phyloP scores from a whole-genome alignment of 2,329 filamentous ascomycete genomes.

The Aspergillus thermomutatus region DNA sequence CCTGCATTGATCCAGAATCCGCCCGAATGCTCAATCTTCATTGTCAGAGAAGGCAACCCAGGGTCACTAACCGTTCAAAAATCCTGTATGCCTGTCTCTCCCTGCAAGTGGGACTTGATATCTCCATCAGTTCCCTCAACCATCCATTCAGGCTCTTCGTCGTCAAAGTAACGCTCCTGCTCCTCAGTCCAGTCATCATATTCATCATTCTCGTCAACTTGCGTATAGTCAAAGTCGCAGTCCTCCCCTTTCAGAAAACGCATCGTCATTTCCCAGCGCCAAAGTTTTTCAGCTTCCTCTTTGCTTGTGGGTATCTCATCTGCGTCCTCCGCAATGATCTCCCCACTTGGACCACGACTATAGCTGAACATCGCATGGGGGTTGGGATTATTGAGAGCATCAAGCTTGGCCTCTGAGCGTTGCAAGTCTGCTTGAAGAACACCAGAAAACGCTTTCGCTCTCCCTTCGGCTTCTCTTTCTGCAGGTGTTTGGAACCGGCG shows the following conservation, averaged over 20 bases:
- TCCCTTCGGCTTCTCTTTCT: constrained; percentile 71
- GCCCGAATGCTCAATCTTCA: not conserved
- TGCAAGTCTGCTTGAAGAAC: constrained; percentile 73
- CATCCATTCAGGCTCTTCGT: constrained; percentile 69
- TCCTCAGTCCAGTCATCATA: constrained; percentile 64
- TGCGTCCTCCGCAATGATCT: constrained; percentile 57
- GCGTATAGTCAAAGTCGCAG: constrained; percentile 71
- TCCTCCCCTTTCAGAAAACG: constrained; percentile 74
- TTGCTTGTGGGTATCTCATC: constrained; percentile 57
- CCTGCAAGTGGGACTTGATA: constrained; percentile 32
- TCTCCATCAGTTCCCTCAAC: constrained; percentile 42
- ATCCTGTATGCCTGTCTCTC: constrained; percentile 71
- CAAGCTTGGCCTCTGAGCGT: constrained; percentile 72
- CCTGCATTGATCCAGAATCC: too few relatives aligned
- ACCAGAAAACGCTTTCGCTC: constrained; percentile 72
- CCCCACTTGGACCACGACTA: constrained; percentile 50
- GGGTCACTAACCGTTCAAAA: constrained; percentile 47
- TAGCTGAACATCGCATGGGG: constrained; percentile 50
- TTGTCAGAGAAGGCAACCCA: not conserved
- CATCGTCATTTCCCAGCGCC: constrained; percentile 68
- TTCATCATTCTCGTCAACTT: constrained; percentile 68
- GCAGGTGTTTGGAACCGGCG: constrained; percentile 69
- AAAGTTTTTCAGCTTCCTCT: constrained; percentile 65
- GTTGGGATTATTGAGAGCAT: constrained; percentile 55
- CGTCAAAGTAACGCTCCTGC: constrained; percentile 76